phyloP scores from a whole-genome alignment of 2,329 filamentous ascomycete species.

The Alternaria brassicicola region DNA sequence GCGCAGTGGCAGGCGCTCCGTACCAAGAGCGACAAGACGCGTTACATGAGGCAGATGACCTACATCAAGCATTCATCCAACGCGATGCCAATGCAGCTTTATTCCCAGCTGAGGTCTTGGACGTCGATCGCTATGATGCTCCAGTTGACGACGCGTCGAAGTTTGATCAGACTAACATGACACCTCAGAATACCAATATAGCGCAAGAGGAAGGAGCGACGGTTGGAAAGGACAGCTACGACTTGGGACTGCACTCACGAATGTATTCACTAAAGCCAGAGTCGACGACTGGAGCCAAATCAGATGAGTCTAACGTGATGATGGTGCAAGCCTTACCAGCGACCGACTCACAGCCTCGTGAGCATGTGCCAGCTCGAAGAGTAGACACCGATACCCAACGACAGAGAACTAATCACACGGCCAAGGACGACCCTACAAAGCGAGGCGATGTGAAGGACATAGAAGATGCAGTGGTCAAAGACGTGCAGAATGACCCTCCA shows the following conservation, averaged over 20 bases:
- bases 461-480: background rate
- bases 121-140: constrained; percentile 17
- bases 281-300: background rate
- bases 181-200: background rate
- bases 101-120: constrained; percentile 15
- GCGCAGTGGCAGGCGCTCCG: constrained; percentile 12
- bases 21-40: constrained; percentile 30
- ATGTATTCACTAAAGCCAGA: background rate
- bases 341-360: background rate
- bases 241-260: background rate
- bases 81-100: constrained; percentile 10
- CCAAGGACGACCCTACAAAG: background rate
- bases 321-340: background rate
- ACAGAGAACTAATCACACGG: background rate
- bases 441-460: background rate
- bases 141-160: constrained; percentile 13
- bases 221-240: background rate
- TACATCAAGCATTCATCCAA: constrained; percentile 22
- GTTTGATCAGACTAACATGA: constrained; percentile 16
- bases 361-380: background rate
- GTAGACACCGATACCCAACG: background rate
- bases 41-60: constrained; percentile 17
- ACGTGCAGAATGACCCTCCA: background rate
- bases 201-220: background rate
- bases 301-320: background rate